phyloP scores from a whole-genome alignment of 2,329 filamentous ascomycete genomes.

The Aspergillus aculeatinus region DNA sequence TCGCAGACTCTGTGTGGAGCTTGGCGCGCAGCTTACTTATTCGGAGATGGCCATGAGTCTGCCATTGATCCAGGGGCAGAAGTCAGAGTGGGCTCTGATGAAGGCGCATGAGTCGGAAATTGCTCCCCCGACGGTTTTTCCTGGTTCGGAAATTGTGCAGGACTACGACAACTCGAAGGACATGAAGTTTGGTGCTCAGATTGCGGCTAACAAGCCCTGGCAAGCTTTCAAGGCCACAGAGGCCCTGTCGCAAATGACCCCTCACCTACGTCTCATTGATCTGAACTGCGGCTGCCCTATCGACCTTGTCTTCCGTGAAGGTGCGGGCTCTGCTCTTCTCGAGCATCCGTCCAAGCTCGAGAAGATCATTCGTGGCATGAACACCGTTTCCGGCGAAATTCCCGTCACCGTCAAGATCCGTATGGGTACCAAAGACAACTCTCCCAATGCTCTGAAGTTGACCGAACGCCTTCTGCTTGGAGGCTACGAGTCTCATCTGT shows the following conservation, averaged over 20 bases:
- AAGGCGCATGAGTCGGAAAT: conserved; percentile 87
- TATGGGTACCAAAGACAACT: conserved; percentile 79
- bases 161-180: conserved; percentile 82
- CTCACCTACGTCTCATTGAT: conserved; percentile 85
- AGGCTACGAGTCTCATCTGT: conserved; percentile 66
- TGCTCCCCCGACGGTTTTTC: conserved; percentile 65
- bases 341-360: conserved; percentile 85
- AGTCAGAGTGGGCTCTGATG: conserved; percentile 91
- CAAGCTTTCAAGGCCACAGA: conserved; percentile 86
- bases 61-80: conserved; percentile 84
- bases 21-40: conserved; percentile 91
- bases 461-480: conserved; percentile 82
- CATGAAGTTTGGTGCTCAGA: conserved; percentile 86
- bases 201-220: conserved; percentile 90
- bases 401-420: conserved; percentile 95
- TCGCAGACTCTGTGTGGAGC: conserved; percentile 80
- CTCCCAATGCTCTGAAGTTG: conserved; percentile 76
- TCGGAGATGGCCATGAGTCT: conserved; percentile 97
- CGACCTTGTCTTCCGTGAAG: conserved; percentile 84
- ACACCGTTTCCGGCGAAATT: conserved; percentile 81
- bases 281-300: conserved; percentile 98
- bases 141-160: conserved; percentile 58
- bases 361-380: conserved; percentile 96
- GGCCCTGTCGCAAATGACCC: conserved; percentile 71
- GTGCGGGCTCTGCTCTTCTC: conserved; percentile 88